Conservation (phyloP, 2,329 filamentous ascomycete genomes). For the Venturia aucupariae region DNA sequence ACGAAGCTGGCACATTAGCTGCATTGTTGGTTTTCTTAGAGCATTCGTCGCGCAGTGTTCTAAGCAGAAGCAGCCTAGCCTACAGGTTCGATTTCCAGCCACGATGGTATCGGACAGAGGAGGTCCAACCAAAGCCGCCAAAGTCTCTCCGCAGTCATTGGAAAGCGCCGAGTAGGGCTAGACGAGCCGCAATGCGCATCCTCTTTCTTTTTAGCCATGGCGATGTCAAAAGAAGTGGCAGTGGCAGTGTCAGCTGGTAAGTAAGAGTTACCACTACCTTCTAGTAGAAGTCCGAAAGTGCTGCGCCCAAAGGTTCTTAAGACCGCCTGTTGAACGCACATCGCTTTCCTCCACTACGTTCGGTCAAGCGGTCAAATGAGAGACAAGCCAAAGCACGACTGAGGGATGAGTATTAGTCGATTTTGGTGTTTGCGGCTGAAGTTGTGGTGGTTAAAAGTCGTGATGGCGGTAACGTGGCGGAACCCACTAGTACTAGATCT, state of each 20-base stretch:
- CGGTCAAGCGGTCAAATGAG: neutral
- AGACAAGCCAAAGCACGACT: neutral
- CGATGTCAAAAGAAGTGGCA: neutral
- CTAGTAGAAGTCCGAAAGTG: neutral
- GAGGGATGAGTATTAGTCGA: neutral
- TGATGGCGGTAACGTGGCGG: neutral
- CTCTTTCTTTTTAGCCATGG: neutral
- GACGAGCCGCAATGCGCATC: neutral
- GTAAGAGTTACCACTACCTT: too few relatives aligned
- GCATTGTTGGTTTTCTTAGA: neutral
- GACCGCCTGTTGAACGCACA: too few relatives aligned
- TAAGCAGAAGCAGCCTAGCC: neutral
- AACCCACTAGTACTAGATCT: neutral
- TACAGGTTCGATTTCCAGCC: neutral
- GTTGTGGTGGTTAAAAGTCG: neutral
- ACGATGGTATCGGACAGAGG: neutral
- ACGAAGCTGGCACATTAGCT: neutral
- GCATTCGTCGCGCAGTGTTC: neutral
- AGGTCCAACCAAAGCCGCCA: neutral
- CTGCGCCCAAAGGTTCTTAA: too few relatives aligned
- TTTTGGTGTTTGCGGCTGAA: neutral
- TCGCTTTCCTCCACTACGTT: too few relatives aligned
- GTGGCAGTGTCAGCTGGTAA: neutral
- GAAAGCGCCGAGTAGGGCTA: neutral
- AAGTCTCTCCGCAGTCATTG: neutral